These are phyloP conservation scores for Prunus dulcis DNA, from an alignment of 306 rosid genomes.

Conservation along the genomic window DNA sequence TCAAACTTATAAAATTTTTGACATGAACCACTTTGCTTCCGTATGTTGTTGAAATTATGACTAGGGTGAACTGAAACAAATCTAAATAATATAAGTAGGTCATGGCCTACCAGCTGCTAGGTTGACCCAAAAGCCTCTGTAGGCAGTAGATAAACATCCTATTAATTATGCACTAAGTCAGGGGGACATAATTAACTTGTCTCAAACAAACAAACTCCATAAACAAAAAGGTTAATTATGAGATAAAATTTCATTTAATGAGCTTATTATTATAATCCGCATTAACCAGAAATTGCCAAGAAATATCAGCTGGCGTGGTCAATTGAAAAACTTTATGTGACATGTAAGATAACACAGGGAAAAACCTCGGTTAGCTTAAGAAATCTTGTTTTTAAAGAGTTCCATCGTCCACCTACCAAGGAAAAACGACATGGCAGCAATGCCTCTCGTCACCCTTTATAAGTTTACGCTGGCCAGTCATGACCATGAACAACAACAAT, in stretches of 20 bases:
- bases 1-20: not conserved
- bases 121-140: not conserved
- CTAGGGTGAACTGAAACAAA: not conserved
- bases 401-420: constrained; percentile 59
- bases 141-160: not conserved
- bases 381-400: constrained; percentile 51
- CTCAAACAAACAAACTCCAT: constrained; percentile 3
- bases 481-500: constrained; percentile 28
- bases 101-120: not conserved
- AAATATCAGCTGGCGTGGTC: constrained; percentile 21
- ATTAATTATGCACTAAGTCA: too few relatives aligned
- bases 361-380: constrained; percentile 1
- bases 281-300: constrained; percentile 19
- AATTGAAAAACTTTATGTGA: constrained; percentile 55
- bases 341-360: constrained; percentile 45
- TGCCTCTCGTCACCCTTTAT: constrained; percentile 42
- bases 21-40: not conserved
- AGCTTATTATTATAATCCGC: not conserved
- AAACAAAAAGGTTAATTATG: not conserved
- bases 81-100: not conserved
- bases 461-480: constrained; percentile 48
- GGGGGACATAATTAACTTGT: not conserved
- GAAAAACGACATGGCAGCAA: constrained; percentile 75
- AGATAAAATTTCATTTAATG: not conserved
- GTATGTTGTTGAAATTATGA: not conserved